These are phyloP conservation scores for Protomyces arabidopsidicola DNA, from an alignment of 1,139 yeast species.

Conservation along the genomic window DNA sequence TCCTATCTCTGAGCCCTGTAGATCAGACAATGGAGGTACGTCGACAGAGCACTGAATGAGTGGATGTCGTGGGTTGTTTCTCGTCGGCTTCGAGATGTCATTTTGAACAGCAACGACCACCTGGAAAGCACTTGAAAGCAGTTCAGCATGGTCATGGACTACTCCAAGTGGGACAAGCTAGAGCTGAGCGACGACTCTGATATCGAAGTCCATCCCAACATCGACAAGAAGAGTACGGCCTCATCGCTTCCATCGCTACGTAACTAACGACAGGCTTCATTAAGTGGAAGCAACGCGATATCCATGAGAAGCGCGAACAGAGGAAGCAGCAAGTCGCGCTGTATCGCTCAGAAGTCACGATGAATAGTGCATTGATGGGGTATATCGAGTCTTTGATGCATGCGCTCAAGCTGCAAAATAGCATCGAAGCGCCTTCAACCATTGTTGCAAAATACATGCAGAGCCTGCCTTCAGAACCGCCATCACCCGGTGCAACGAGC, in stretches of 20 bases:
- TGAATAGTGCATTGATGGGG: conserved; percentile 69
- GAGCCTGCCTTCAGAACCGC: conserved; percentile 40
- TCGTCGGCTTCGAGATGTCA: no score
- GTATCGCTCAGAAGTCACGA: conserved; percentile 63
- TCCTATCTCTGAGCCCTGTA: no score
- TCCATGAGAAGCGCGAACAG: conserved; percentile 85
- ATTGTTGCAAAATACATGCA: conserved; percentile 36
- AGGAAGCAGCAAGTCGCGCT: conserved; percentile 71
- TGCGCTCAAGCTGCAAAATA: conserved; percentile 31
- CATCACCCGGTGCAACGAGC: conserved; percentile 60
- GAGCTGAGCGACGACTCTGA: conserved; percentile 77
- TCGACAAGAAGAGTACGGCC: conserved; percentile 67
- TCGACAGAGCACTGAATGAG: no score
- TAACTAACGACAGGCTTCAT: conserved; percentile 47
- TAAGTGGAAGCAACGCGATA: conserved; percentile 94
- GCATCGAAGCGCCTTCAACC: conserved; percentile 5
- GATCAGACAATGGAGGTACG: no score
- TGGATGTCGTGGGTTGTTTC: no score
- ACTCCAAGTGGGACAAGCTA: conserved; percentile 67
- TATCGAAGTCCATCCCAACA: conserved; percentile 80
- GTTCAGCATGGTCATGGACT: conserved; percentile 13
- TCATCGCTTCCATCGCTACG: background rate
- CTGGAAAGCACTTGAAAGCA: no score
- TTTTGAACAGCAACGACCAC: no score
- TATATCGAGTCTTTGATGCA: conserved; percentile 63